Percentiles rank a stretch among this genome's conserved stretches.
These are phyloP conservation scores for Phytophthora crassamura DNA, from an alignment of 352 stramenopile species.

Conservation along the genomic window DNA sequence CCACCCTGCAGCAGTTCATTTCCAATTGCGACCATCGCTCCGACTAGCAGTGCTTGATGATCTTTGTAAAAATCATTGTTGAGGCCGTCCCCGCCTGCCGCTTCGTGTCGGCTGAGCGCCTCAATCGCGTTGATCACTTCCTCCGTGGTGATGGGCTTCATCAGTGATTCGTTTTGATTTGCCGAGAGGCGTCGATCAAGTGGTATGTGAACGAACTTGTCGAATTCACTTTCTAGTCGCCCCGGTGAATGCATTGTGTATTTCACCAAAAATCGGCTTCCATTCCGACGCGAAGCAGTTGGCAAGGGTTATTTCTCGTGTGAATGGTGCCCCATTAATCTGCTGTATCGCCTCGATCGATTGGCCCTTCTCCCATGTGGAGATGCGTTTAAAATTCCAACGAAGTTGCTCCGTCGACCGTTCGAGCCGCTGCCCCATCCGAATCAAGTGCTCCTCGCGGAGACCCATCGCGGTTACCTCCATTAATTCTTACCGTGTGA, in stretches of 20 bases:
- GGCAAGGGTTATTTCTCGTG: neutral
- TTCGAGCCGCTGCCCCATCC: neutral
- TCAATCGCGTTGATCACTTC: neutral
- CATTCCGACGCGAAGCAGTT: neutral
- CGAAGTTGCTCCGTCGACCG: neutral
- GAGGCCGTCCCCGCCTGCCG: neutral
- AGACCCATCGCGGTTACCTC: too few species aligned
- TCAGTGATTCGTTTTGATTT: neutral
- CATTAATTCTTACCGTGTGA: neutral
- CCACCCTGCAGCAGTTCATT: neutral
- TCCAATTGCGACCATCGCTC: neutral
- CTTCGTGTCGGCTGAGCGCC: neutral
- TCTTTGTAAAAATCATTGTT: conserved; percentile 7
- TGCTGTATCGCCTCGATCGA: neutral
- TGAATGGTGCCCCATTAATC: neutral
- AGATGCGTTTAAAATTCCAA: neutral
- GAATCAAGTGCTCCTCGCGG: too few species aligned
- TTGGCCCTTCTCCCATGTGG: neutral
- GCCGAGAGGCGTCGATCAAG: neutral
- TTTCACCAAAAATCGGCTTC: neutral
- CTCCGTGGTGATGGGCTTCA: neutral
- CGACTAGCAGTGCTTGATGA: neutral
- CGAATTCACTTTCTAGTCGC: neutral
- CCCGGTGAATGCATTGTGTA: neutral
- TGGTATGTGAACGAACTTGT: conserved; percentile 4